These are phyloP conservation scores for Aureobasidium zeae DNA, from an alignment of 2,329 filamentous ascomycete species.

Conservation along the genomic window DNA sequence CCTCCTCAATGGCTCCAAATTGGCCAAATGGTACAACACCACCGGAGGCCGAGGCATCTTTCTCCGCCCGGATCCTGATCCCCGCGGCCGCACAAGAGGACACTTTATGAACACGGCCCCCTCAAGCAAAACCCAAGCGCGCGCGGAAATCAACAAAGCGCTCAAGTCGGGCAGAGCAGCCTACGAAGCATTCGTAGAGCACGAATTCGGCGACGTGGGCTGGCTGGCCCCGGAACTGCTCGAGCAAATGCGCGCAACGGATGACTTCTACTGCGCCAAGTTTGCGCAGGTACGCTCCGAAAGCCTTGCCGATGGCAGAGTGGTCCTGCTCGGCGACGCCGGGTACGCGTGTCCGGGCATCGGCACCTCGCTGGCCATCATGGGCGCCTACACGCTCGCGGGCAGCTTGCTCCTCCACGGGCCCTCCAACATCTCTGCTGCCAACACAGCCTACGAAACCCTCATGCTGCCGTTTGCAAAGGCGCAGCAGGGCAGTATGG, in stretches of 20 bases:
- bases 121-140: constrained; percentile 23
- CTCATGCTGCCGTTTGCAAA: constrained; percentile 38
- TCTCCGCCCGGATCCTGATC: constrained; percentile 28
- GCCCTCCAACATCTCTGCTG: constrained; percentile 27
- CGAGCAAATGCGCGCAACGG: constrained; percentile 18
- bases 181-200: constrained; percentile 27
- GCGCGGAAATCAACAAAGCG: constrained; percentile 34
- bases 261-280: constrained; percentile 24
- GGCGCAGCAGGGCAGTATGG: constrained; percentile 26
- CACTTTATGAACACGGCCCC: constrained; percentile 32
- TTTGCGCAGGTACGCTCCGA: constrained; percentile 29
- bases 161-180: constrained; percentile 28
- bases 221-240: constrained; percentile 22
- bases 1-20: constrained; percentile 31
- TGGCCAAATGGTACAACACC: constrained; percentile 32
- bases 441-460: constrained; percentile 38
- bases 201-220: constrained; percentile 18
- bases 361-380: constrained; percentile 30
- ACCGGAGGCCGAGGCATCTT: constrained; percentile 33
- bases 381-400: constrained; percentile 47
- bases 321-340: constrained; percentile 36
- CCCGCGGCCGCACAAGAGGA: constrained; percentile 25
- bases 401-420: constrained; percentile 36
- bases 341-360: constrained; percentile 29
- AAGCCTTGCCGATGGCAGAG: constrained; percentile 26